Percentiles rank a stretch among this genome's conserved stretches.
Conservation (phyloP, 2,329 filamentous ascomycete genomes). For the Xylaria sp. region DNA sequence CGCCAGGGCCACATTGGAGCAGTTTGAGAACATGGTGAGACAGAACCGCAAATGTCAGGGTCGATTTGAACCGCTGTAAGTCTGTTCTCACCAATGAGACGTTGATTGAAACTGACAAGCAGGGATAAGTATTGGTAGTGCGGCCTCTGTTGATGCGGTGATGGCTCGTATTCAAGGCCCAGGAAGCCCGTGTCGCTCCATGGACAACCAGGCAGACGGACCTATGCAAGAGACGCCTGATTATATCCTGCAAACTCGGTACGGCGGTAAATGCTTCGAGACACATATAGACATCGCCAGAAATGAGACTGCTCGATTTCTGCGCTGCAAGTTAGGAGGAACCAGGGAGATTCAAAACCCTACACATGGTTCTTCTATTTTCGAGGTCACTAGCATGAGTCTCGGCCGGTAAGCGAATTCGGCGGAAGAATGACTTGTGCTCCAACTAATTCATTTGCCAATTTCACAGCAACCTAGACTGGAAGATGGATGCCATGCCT, state of each 20-base stretch:
- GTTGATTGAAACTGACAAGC: slow-evolving; percentile 2
- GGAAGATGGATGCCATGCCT: slow-evolving; percentile 33
- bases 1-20: slow-evolving; percentile 15
- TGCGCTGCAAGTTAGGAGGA: slow-evolving; percentile 1
- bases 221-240: slow-evolving; percentile 21
- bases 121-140: slow-evolving; percentile 20
- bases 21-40: slow-evolving; percentile 24
- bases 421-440: background rate
- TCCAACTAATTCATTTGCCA: slow-evolving; percentile 15
- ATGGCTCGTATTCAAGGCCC: slow-evolving; percentile 18
- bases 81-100: background rate
- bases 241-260: slow-evolving; percentile 23
- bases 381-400: slow-evolving; percentile 31
- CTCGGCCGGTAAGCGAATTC: slow-evolving; percentile 30
- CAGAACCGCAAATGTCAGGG: slow-evolving; percentile 16
- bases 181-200: slow-evolving; percentile 20
- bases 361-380: slow-evolving; percentile 13
- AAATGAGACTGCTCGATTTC: slow-evolving; percentile 3
- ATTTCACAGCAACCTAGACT: slow-evolving; percentile 33
- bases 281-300: slow-evolving; percentile 14
- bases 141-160: background rate
- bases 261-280: slow-evolving; percentile 18
- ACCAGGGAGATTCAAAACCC: slow-evolving; percentile 12
- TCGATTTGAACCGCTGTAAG: slow-evolving; percentile 20
- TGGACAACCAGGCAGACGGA: slow-evolving; percentile 15